Percentiles rank a stretch among this genome's conserved stretches.
Conservation (phyloP, 306 rosid species). For the Cucumis sativus region Cucumber_9930_V3 NC_026661.2:10884501-10885000, state of each 20-base stretch:
- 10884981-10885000: neutral
- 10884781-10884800: neutral
- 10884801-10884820: no score
- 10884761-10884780: neutral
- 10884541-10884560: neutral
- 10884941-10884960: neutral
- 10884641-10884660: neutral
- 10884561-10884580: neutral
- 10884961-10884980: neutral
- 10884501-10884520: conserved; percentile 31
- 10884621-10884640: neutral
- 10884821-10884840: no score
- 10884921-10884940: no score
- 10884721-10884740: neutral
- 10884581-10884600: neutral
- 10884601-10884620: neutral
- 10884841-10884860: no score
- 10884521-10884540: neutral
- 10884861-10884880: no score
- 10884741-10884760: neutral
- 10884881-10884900: no score
- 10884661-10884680: neutral
- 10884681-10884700: neutral
- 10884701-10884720: neutral
- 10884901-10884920: no score